Evolutionary conservation across 192 early-diverging fungal genomes (phyloP), one percentile per base, ranked within the genome.

Genomic region (Coemansia sp.): DNA sequence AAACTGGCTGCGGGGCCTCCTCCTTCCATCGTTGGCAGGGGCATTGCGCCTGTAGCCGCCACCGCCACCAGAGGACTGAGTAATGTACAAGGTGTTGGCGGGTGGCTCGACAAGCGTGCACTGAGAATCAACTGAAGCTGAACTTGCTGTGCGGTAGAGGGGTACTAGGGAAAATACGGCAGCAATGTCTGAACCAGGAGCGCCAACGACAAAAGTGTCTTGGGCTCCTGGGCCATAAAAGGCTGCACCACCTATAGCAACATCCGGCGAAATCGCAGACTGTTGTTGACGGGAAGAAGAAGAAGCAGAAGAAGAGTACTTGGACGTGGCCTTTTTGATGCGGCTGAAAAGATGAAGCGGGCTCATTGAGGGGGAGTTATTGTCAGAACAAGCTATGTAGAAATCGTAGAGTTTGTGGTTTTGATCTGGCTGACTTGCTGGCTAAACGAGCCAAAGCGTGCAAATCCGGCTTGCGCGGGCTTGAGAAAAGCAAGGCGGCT

Each of bases 1-100:
- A 36, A 81, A 81, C 67, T 81, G 79, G 61, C 73, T 81, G 61
- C 63, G 73, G 2, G 62, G 68, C n/a, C 69, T 63, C 32, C 56
- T 40, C 9, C 56, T 22, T 15, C 20, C 59, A 46, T 19, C 52
- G 41, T 7, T 32, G 22, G 4, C 42, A 0, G 20, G 25, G 59
- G n/a, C 62, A 59, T 11, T 35, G 62, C 32, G 36, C 11, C 48
- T 50, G 48, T 36, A 43, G 45, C 49, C n/a, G 57, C 50, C 59
- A 50, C 48, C 48, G 48, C 48, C 48, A 23, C 48, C 48, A 50
- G 20, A 7, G 48, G 48, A 50, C 22, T 50, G 48, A 50, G 48
- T 50, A 50, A 50, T 50, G 22, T 50, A 50, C 48, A 50, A 7
- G 19, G 20, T 25, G 54, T 7, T 19, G 54, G 11, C 3, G 15